Evolutionary conservation across 257 asterid genomes (phyloP), one percentile per base, ranked within the genome.

Genomic region (Solanum chilense): DNA sequence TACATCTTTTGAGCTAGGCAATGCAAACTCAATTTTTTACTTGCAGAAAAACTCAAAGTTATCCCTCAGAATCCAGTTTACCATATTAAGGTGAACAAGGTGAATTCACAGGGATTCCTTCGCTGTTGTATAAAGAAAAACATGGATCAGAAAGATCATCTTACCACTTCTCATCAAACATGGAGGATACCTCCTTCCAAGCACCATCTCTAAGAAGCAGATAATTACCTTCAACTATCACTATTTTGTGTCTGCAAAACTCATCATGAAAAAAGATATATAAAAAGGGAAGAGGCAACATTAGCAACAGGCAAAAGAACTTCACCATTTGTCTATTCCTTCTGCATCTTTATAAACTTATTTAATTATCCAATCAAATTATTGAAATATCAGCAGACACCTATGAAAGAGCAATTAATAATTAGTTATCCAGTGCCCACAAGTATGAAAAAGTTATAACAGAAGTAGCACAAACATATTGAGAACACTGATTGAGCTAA

Each of bases 171-270:
- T 95, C 98, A 77, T 97, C 98, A 81, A 96, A 93, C 88, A 90
- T 80, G 71, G 91, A 90, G 85, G 98, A 92, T 89, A 97, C 85
- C 87, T 95, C 98, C 91, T 91, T 92, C 99, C 99, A 97, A 80
- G 86, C 89, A 29, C 91, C 95, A 85, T 94, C 95, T 52, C 94
- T 97, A 92, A 94, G 87, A 58, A 97, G 91, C 94, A 97, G 90
- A 92, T 97, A 97, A 88, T 95, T 95, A 75, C 98, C 99, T 92
- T 97, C 99, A 78, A 94, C 98, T 90, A 97, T 92, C 89, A 96
- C 96, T 82, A 96, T 93, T 91, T 96, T 96, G 93, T 96, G 98
- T 91, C 98, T 96, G 92, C 88, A 88, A 87, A 88, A 86, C 86
- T 56, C 86, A 75, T 20, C 42, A 31, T 11, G 15, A 77, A 47